Evolutionary conservation across 169 alveolate species (phyloP).

Genomic region (Theileria orientalis): DNA sequence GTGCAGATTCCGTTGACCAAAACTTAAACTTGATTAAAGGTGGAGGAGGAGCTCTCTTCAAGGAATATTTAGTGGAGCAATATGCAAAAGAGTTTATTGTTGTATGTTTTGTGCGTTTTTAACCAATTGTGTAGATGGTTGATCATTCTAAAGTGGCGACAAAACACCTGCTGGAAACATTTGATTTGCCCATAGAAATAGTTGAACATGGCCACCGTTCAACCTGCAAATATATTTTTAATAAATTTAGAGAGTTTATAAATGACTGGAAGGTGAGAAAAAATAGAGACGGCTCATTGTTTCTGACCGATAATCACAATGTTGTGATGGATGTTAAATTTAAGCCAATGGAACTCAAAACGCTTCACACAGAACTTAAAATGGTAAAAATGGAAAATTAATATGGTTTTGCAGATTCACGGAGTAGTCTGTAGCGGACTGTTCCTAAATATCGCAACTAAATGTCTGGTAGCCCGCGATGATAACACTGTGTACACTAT

Average conservation of each 20-base stretch:
- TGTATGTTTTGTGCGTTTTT: slow-evolving; percentile 9
- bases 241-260: slow-evolving; percentile 26
- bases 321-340: slow-evolving; percentile 70
- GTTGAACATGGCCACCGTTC: slow-evolving; percentile 64
- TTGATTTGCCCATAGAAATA: slow-evolving; percentile 72
- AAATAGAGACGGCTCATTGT: slow-evolving; percentile 63
- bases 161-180: slow-evolving; percentile 62
- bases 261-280: slow-evolving; percentile 56
- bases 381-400: slow-evolving; percentile 30
- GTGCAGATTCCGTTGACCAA: slow-evolving; percentile 81
- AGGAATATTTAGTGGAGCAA: slow-evolving; percentile 79
- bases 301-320: slow-evolving; percentile 68
- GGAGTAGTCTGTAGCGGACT: slow-evolving; percentile 82
- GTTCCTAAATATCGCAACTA: slow-evolving; percentile 72
- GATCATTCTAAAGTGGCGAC: slow-evolving; percentile 64
- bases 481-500: slow-evolving; percentile 29
- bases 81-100: slow-evolving; percentile 69
- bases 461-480: slow-evolving; percentile 71
- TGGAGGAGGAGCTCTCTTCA: slow-evolving; percentile 84
- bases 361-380: slow-evolving; percentile 38
- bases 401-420: slow-evolving; percentile 55
- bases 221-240: slow-evolving; percentile 40
- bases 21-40: slow-evolving; percentile 78
- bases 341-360: slow-evolving; percentile 48
- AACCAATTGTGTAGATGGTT: slow-evolving; percentile 46